A percentile compares a stretch with the other conserved stretches of the same genome.
These are phyloP conservation scores for Cladosporium sphaerospermum DNA, from an alignment of 2,329 filamentous ascomycete species.

Conservation along the genomic window DNA sequence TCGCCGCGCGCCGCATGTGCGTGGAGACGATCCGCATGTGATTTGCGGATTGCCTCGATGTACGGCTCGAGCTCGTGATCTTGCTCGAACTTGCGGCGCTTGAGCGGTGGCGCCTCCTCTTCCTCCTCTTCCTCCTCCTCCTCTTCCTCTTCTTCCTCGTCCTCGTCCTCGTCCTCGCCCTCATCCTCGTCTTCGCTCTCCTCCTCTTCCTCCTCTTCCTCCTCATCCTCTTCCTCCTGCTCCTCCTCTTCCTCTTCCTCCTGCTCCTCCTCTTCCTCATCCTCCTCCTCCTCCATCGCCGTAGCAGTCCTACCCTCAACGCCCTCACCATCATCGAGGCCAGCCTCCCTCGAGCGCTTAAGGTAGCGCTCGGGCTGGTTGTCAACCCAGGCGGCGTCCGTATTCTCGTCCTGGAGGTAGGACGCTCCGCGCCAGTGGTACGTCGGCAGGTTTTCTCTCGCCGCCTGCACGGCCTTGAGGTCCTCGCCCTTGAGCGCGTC, in stretches of 20 bases:
- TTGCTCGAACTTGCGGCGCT: neutral
- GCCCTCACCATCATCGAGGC: neutral
- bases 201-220: neutral
- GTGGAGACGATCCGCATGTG: no score
- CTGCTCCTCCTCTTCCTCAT: no score
- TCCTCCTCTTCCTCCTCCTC: neutral
- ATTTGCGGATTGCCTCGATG: no score
- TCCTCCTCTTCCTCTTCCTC: neutral
- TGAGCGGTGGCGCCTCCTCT: neutral
- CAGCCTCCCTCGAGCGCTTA: neutral
- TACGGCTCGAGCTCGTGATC: no score
- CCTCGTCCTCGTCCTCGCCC: neutral
- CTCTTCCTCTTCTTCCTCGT: neutral
- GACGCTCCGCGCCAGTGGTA: constrained; percentile 13
- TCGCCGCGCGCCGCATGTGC: no score
- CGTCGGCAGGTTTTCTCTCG: neutral
- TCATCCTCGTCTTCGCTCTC: neutral
- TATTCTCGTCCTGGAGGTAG: constrained; percentile 11
- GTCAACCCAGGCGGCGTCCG: constrained; percentile 8
- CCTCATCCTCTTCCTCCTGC: neutral
- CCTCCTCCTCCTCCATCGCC: no score
- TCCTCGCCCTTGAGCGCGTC: constrained; percentile 10
- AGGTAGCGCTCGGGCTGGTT: constrained; percentile 12
- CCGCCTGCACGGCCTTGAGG: neutral
- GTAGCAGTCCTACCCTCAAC: neutral